Base-by-base conservation (phyloP, 2,329 filamentous ascomycete species). In the Cladobotryum mycophilum region DNA sequence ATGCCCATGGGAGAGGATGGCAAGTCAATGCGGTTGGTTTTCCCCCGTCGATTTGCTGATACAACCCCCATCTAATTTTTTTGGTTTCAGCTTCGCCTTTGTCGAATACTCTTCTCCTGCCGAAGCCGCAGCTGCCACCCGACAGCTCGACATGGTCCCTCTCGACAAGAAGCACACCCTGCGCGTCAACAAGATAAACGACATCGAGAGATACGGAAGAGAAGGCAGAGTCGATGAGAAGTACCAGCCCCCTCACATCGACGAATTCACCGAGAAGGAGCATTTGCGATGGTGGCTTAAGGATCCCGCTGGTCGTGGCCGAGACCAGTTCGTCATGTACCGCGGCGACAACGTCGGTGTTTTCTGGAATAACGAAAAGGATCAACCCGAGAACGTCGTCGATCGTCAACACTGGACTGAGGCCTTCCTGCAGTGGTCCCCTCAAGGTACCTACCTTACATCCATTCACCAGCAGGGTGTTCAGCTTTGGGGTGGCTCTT, bases 301-400 rank as follows among this genome's bases (percentile, higher is more conserved):
- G 58, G 93, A 99, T 65, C 77, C 85, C 52, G 76, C 76, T 49
- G 82, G 78, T 48, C 89, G 89, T 59, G 89, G 89, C 58, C 85
- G 93, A 55, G 93, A 99, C 67, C 92, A 99, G 75, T 93, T 97
- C 63, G 88, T 88, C 68, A 90, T 97, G 82, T 96, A 88, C 77
- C 85, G 89, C 48, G 88, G 85, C 60, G 93, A 99, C 48, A 86
- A 85, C 56, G 93, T 99, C 36, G 91, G 90, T 53, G 87, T 99
- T 5, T 96, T 88, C 78, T 99, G 92, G 92, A 97, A 97, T 76
- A 95, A 95, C 77, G 93, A 95, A 73, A 92, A 87, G 71, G 91
- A 96, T 54, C 71, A 79, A 18, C 90, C 92, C 4, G 93, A 99
- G 70, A 83, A 81, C 56, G 81, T 96, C 36, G 89, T 99, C 52